phyloP scores from a whole-genome alignment of 306 rosid species.

The Glycine soja region DNA sequence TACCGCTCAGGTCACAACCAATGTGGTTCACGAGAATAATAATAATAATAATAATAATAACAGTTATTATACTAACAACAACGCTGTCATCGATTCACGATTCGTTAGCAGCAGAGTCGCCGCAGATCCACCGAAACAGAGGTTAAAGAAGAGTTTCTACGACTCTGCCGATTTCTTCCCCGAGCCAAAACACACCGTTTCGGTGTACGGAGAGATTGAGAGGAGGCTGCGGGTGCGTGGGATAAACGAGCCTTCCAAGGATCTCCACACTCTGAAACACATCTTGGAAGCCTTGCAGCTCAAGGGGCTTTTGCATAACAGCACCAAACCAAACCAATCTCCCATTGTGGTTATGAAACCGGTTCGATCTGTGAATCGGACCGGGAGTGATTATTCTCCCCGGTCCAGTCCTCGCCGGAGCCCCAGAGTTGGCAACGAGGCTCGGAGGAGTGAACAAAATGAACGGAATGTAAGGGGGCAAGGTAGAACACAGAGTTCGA shows the following conservation, averaged over 20 bases:
- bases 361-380: conserved; percentile 50
- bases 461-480: conserved; percentile 40
- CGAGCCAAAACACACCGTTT: conserved; percentile 69
- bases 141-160: conserved; percentile 81
- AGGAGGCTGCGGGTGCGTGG: conserved; percentile 79
- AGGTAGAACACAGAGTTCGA: conserved; percentile 51
- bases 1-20: conserved; percentile 41
- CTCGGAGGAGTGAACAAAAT: conserved; percentile 28
- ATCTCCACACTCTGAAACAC: conserved; percentile 78
- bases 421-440: conserved; percentile 18
- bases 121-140: conserved; percentile 57
- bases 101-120: conserved; percentile 42
- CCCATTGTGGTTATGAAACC: conserved; percentile 82
- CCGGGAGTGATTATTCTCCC: conserved; percentile 60
- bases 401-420: conserved; percentile 61
- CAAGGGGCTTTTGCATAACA: conserved; percentile 84
- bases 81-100: conserved; percentile 36
- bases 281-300: conserved; percentile 89
- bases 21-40: conserved; percentile 45
- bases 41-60: background rate
- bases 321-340: conserved; percentile 57
- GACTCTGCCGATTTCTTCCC: conserved; percentile 86
- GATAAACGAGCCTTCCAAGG: conserved; percentile 74
- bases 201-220: conserved; percentile 72
- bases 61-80: background rate